Evolutionary conservation across 2,329 filamentous ascomycete genomes (phyloP).

Genomic region (Neofusicoccum ribis): DNA sequence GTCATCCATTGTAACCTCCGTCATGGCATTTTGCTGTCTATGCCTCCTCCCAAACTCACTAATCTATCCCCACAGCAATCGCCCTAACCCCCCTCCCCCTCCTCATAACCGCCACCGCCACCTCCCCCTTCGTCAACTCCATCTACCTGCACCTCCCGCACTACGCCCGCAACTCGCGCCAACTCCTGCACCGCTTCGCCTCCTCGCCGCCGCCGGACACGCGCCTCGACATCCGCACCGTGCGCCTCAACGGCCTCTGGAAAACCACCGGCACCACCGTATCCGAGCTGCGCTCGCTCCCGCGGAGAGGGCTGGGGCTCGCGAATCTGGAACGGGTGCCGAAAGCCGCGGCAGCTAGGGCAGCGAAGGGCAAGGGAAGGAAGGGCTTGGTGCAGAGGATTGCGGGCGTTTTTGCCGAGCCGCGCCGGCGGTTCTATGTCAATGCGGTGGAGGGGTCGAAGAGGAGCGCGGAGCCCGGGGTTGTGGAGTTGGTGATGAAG

Average conservation of each 20-base stretch:
- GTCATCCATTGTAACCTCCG: too few species aligned
- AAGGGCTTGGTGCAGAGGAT: background rate
- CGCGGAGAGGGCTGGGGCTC: background rate
- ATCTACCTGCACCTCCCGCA: constrained; percentile 35
- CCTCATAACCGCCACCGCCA: constrained; percentile 34
- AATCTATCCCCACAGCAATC: constrained; percentile 23
- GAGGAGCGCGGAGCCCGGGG: constrained; percentile 9
- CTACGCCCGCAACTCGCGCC: constrained; percentile 28
- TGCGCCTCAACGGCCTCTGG: constrained; percentile 36
- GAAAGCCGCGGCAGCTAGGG: background rate
- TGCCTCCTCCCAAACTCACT: background rate
- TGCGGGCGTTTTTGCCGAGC: background rate
- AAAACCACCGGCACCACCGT: constrained; percentile 31
- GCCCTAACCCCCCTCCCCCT: constrained; percentile 34
- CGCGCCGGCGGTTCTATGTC: constrained; percentile 5
- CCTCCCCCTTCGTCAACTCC: constrained; percentile 37
- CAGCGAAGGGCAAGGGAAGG: background rate
- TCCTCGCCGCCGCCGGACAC: constrained; percentile 26
- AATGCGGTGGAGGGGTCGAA: background rate
- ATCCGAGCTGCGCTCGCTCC: constrained; percentile 29
- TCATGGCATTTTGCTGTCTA: too few species aligned
- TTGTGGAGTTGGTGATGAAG: constrained; percentile 9
- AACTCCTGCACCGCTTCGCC: constrained; percentile 31
- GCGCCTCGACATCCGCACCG: constrained; percentile 36
- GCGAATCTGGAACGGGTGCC: constrained; percentile 6